These are phyloP conservation scores for Sporothrix schenckii DNA, from an alignment of 2,329 filamentous ascomycete species.

Conservation along the genomic window DNA sequence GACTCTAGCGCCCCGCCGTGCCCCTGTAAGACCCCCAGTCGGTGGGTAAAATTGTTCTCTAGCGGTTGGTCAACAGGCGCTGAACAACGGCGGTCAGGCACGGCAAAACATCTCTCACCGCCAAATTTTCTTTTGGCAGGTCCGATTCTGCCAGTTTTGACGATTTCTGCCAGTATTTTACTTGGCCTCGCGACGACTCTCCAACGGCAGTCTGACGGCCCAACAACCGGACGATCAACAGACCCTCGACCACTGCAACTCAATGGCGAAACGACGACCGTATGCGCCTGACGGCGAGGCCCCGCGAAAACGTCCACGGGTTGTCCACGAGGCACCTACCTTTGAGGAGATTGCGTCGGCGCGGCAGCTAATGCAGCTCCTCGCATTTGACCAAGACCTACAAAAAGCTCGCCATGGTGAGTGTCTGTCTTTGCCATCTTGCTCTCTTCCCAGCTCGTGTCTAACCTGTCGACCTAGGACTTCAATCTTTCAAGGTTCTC, in stretches of 20 bases:
- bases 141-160: constrained; percentile 7
- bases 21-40: neutral
- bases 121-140: constrained; percentile 26
- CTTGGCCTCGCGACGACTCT: neutral
- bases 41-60: neutral
- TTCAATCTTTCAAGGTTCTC: constrained; percentile 70
- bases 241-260: neutral
- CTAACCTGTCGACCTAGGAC: constrained; percentile 49
- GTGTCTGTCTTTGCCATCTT: constrained; percentile 32
- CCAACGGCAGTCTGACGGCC: constrained; percentile 17
- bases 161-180: constrained; percentile 27
- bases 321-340: constrained; percentile 59
- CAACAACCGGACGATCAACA: neutral
- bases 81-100: constrained; percentile 17
- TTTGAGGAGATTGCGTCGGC: constrained; percentile 65
- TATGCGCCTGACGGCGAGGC: constrained; percentile 47
- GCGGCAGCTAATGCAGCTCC: constrained; percentile 68
- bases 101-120: constrained; percentile 28
- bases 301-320: constrained; percentile 58
- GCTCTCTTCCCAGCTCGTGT: neutral
- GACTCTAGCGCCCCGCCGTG: neutral
- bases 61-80: neutral
- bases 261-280: constrained; percentile 53
- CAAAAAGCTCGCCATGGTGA: constrained; percentile 67
- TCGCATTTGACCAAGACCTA: constrained; percentile 72